Evolutionary conservation across 768 basidiomycete species (phyloP), one percentile per base, ranked within the genome.

Genomic region (Boletus pseudopeckii): DNA sequence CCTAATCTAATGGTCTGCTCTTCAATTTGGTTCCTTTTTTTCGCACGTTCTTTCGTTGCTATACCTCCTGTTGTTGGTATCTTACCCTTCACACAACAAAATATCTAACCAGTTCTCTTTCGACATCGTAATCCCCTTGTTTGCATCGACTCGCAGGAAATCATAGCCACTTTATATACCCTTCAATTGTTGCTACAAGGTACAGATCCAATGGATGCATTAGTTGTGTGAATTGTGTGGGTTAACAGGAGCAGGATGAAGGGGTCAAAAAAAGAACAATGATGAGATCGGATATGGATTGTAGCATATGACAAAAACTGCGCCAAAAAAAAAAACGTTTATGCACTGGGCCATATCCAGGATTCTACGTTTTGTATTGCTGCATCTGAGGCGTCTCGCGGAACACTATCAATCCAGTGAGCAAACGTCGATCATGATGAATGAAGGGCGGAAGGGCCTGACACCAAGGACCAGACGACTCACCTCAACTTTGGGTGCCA

Each of bases 401-500:
- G 88, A 37, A 92, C 72, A 33, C 93, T 94, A 9, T 22, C 15
- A 24, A 40, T 41, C 7, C 28, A 28, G 28, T 9, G 28, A 9
- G 28, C 28, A 9, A 28, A 28, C 28, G 28, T 28, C 28, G 7
- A 28, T 7, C 28, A 28, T 28, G 28, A 6, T 34, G 17, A 10
- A 18, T 20, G 38, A 39, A 13, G 14, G 18, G 24, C 24, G 24
- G 24, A 26, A 7, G 24, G 24, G 24, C 28, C 28, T 28, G 28
- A 28, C 28, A 28, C 10, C 47, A 46, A 8, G 14, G 15, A 32
- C 18, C 14, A 22, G 13, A 20, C 30, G 26, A 77, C 87, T 55
- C 65, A 90, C 88, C 71, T 74, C 59, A 98, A 72, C 67, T 85
- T 90, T 2, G 94, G 92, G 56, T 80, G 74, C 88, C 92, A 98